Evolutionary conservation across 345 rosid species (phyloP).

Genomic region (Raphanus sativus): DNA sequence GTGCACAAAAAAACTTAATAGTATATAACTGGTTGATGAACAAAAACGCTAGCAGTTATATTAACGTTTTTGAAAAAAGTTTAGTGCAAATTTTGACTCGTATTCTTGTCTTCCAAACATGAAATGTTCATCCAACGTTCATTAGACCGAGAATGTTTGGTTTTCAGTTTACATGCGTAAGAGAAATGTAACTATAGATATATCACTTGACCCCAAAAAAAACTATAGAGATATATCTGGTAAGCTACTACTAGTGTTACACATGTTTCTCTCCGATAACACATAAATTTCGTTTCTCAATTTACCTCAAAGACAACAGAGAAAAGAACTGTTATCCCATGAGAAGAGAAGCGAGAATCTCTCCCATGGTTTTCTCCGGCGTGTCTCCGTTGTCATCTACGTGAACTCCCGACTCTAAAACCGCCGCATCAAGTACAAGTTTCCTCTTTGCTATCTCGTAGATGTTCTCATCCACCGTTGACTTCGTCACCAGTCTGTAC

Average conservation of each 20-base stretch:
- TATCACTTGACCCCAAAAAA: not conserved
- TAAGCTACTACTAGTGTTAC: conserved; percentile 30
- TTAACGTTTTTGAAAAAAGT: too few relatives aligned
- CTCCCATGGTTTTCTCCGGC: conserved; percentile 85
- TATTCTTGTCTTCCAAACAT: not conserved
- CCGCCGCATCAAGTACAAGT: conserved; percentile 83
- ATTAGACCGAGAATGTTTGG: not conserved
- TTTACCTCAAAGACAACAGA: conserved; percentile 14
- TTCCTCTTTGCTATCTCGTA: conserved; percentile 93
- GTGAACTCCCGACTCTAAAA: conserved; percentile 71
- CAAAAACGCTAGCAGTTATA: too few relatives aligned
- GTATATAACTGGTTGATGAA: too few relatives aligned
- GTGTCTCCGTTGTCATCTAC: conserved; percentile 56
- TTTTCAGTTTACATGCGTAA: conserved; percentile 6
- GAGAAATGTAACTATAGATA: not conserved
- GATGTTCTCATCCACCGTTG: conserved; percentile 87
- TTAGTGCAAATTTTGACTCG: not conserved
- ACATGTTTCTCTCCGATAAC: conserved; percentile 21
- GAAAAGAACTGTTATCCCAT: conserved; percentile 46
- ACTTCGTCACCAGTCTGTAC: conserved; percentile 81
- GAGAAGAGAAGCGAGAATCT: conserved; percentile 78
- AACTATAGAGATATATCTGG: conserved; percentile 19
- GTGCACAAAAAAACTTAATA: too few relatives aligned
- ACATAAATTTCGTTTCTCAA: conserved; percentile 27
- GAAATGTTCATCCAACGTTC: not conserved